These are phyloP conservation scores for Phragmites australis DNA, from an alignment of 176 grass and related monocot species.

Conservation along the genomic window DNA sequence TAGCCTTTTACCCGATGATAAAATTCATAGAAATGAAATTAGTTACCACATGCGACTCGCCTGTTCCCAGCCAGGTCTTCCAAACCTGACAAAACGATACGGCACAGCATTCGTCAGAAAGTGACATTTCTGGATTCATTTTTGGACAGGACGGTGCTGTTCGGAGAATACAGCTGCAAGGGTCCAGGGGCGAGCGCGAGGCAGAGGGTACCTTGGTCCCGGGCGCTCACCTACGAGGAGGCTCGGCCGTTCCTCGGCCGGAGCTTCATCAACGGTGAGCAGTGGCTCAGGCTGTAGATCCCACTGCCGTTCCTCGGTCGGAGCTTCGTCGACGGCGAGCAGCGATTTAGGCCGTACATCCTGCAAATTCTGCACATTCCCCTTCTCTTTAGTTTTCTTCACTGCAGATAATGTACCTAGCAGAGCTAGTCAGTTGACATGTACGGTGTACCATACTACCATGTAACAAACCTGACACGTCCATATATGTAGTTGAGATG, in stretches of 20 bases:
- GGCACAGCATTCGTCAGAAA: not conserved
- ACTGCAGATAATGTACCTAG: constrained; percentile 36
- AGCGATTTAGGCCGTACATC: constrained; percentile 58
- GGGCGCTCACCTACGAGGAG: constrained; percentile 71
- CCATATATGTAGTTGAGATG: constrained; percentile 28
- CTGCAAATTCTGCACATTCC: not conserved
- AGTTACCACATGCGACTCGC: constrained; percentile 23
- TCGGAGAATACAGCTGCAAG: constrained; percentile 77
- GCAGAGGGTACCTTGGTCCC: constrained; percentile 70
- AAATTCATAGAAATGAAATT: constrained; percentile 1
- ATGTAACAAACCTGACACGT: constrained; percentile 36
- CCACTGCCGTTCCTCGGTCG: constrained; percentile 39
- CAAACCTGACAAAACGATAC: constrained; percentile 9
- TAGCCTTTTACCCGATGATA: not conserved
- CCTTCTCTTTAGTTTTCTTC: not conserved
- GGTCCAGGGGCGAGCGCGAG: constrained; percentile 66
- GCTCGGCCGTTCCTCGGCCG: constrained; percentile 67
- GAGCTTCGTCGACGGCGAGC: constrained; percentile 62
- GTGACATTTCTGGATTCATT: not conserved
- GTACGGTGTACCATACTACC: constrained; percentile 10
- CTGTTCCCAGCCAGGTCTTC: not conserved
- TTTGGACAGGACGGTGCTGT: constrained; percentile 68
- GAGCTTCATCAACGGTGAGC: constrained; percentile 74
- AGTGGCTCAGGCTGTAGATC: constrained; percentile 76
- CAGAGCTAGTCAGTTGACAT: constrained; percentile 8